A percentile compares a stretch with the other conserved stretches of the same genome.
Evolutionary conservation across 805 yeast species (phyloP).

Genomic region (Candida ovalis): DNA sequence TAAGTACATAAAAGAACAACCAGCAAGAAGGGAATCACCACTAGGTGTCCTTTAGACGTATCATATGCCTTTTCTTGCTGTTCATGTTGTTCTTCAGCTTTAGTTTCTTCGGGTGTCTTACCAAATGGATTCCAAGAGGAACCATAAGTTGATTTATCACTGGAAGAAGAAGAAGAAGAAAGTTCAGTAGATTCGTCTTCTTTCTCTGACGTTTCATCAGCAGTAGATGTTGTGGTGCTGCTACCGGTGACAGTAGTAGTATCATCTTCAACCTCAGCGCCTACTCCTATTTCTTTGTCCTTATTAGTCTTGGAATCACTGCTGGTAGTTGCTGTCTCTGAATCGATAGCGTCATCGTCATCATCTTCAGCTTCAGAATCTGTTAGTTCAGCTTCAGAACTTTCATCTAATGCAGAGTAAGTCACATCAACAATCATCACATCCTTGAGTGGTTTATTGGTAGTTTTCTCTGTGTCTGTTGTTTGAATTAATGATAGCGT

Average conservation of each 20-base stretch:
- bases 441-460: conserved; percentile 41
- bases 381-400: neutral
- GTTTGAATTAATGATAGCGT: conserved; percentile 58
- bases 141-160: neutral
- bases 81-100: conserved; percentile 1
- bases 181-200: neutral
- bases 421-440: conserved; percentile 35
- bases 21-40: conserved; percentile 14
- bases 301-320: neutral
- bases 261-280: neutral
- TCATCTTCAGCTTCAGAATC: neutral
- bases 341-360: conserved; percentile 2
- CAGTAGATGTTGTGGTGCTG: neutral
- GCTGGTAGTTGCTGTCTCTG: conserved; percentile 1
- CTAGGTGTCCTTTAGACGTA: conserved; percentile 10
- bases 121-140: neutral
- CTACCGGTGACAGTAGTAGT: neutral
- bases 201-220: neutral
- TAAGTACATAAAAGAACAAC: conserved; percentile 9
- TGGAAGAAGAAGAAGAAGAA: no score
- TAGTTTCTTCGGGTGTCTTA: neutral
- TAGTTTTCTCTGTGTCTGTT: conserved; percentile 39
- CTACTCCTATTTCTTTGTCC: neutral
- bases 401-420: conserved; percentile 1
- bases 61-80: conserved; percentile 4